phyloP scores from a whole-genome alignment of 2,329 filamentous ascomycete genomes.

The Fusarium coicis region DNA sequence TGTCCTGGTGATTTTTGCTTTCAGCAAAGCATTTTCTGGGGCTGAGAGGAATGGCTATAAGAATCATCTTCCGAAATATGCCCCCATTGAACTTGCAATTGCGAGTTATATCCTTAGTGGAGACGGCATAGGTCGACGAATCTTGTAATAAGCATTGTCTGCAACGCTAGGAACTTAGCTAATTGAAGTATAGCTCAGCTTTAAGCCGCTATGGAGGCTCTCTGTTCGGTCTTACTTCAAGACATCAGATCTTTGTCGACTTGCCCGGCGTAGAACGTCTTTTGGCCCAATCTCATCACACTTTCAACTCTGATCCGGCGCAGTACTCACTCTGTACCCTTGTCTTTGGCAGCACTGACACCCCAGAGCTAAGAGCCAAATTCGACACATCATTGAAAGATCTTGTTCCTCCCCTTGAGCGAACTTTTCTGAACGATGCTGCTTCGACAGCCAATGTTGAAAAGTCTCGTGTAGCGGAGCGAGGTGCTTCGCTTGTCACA shows the following conservation, averaged over 20 bases:
- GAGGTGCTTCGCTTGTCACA: conserved; percentile 22
- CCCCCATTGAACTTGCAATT: conserved; percentile 24
- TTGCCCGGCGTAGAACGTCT: conserved; percentile 29
- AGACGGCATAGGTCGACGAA: conserved; percentile 18
- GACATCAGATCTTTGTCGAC: conserved; percentile 29
- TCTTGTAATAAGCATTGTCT: conserved; percentile 2
- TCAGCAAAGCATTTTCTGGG: not conserved
- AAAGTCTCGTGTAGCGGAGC: conserved; percentile 17
- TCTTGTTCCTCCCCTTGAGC: conserved; percentile 24
- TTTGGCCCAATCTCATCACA: conserved; percentile 24
- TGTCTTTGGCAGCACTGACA: conserved; percentile 26
- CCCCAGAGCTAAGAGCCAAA: conserved; percentile 11
- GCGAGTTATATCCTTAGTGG: conserved; percentile 18
- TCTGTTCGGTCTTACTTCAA: conserved; percentile 33
- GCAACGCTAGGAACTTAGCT: not conserved
- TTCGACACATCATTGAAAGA: conserved; percentile 11
- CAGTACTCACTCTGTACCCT: conserved; percentile 26
- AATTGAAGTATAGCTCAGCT: not conserved
- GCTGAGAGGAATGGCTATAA: not conserved
- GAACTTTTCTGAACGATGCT: conserved; percentile 34
- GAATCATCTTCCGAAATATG: conserved; percentile 9
- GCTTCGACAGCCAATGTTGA: conserved; percentile 33
- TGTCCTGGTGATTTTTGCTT: not conserved
- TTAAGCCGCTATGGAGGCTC: conserved; percentile 29
- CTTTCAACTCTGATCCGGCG: conserved; percentile 8